These are phyloP conservation scores for Paramecium octaurelia DNA, from an alignment of 73 alveolate genomes.

Conservation along the genomic window DNA sequence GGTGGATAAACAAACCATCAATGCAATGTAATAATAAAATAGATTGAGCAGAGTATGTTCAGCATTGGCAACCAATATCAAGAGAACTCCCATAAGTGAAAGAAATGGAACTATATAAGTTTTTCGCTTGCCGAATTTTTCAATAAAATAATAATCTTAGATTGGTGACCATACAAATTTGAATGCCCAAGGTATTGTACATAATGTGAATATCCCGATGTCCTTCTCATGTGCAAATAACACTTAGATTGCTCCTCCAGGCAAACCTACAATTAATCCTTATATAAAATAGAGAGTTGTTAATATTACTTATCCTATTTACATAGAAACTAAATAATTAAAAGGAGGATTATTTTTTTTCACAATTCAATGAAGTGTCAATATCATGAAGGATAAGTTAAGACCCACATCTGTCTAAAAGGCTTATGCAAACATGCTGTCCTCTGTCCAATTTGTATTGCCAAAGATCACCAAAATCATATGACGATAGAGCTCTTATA, in stretches of 20 bases:
- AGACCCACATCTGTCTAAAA: neutral
- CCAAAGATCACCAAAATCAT: neutral
- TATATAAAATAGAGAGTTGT: constrained; percentile 21
- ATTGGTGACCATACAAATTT: constrained; percentile 45
- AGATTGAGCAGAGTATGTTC: neutral
- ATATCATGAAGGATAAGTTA: neutral
- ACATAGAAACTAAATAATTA: neutral
- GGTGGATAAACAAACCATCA: neutral
- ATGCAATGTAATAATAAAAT: neutral
- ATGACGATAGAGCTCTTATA: neutral
- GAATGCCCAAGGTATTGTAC: neutral
- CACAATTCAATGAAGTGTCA: neutral
- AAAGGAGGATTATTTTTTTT: constrained; percentile 2
- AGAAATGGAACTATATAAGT: neutral
- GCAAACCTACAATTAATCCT: constrained; percentile 35
- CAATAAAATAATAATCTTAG: constrained; percentile 31
- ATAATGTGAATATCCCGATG: constrained; percentile 18
- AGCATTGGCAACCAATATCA: neutral
- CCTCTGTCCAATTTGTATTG: neutral
- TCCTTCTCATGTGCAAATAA: neutral
- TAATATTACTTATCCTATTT: constrained; percentile 22
- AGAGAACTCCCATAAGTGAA: neutral
- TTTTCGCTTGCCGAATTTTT: constrained; percentile 6
- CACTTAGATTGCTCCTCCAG: constrained; percentile 41
- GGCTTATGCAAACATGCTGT: neutral